Base-by-base conservation (phyloP, 1,284 basidiomycete species). In the Boletellus deceptivus region DNA sequence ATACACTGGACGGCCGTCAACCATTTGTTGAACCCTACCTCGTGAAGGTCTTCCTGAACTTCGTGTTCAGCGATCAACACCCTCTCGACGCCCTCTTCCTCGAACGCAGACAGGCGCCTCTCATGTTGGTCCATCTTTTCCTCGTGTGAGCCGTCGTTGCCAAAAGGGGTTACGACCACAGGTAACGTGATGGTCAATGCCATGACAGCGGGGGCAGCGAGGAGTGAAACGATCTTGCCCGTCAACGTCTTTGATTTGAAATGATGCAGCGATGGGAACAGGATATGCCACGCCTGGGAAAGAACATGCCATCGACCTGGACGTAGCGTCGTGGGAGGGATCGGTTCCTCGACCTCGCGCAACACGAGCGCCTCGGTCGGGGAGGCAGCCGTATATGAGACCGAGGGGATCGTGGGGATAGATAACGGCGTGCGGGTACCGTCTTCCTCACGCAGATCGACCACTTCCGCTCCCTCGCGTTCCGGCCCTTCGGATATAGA, bases 131-230 rank as follows among this genome's bases (percentile, higher is more conserved):
- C 34, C 5, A 50, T 17, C 63, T 82, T 82, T 65, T 84, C 82
- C 31, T 72, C 70, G 34, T 75, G 62, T n/a, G 59, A 59, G 13
- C 67, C 65, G 18, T 62, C 50, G 27, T 61, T 63, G 14, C 76
- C 70, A 59, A 85, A 82, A 4, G 80, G 76, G n/a, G 76, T 83
- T 20, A 89, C 80, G 34, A 94, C 91, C 4, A 98, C 94, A 3
- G 95, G 95, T 6, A 98, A 75, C 0, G 96, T 98, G 16, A 98
- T 62, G 0, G 94, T 98, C 46, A 99, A 75, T 11, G 79, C 74
- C 65, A 97, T 73, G 6, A 98, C 84, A 0, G 94, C 92, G 0
- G 96, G 96, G 0, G 86, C 84, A 7, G 93, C 93, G 49, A 95
- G 79, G 14, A 97, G 60, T 0, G 88, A 84, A 0, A 91, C 86